Percentiles rank a stretch among this genome's conserved stretches.
Evolutionary conservation across 306 rosid species (phyloP).

Genomic region (Fragaria nilgerrensis): DNA sequence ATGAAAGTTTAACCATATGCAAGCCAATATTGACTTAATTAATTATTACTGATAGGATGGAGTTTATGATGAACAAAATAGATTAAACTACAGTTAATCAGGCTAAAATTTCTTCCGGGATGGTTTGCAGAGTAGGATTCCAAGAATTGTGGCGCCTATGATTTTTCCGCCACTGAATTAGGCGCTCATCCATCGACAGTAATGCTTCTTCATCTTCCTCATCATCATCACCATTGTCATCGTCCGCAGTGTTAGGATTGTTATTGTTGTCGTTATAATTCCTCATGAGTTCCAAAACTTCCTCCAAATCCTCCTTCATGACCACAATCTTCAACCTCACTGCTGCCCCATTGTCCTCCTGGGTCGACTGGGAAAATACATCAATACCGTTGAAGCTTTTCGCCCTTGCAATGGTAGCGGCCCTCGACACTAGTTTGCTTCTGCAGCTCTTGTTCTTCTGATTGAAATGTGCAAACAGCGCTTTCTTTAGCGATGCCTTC

Average conservation of each 20-base stretch:
- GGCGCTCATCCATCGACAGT: constrained; percentile 34
- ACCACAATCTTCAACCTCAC: constrained; percentile 56
- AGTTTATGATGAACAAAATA: too few relatives aligned
- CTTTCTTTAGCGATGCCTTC: constrained; percentile 26
- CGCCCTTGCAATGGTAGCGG: constrained; percentile 14
- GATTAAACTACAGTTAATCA: too few relatives aligned
- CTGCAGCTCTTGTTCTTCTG: constrained; percentile 7
- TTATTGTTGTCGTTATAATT: too few relatives aligned
- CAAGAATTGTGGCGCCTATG: constrained; percentile 25
- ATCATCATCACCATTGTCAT: background rate
- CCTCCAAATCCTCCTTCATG: constrained; percentile 42
- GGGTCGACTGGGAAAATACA: constrained; percentile 32
- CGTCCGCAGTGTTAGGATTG: background rate
- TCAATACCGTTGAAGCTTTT: background rate
- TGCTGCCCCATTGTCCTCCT: constrained; percentile 34
- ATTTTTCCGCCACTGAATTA: constrained; percentile 34
- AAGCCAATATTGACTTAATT: too few relatives aligned
- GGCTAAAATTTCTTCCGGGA: constrained; percentile 44
- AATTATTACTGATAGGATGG: too few relatives aligned
- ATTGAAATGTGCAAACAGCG: constrained; percentile 5
- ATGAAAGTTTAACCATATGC: too few relatives aligned
- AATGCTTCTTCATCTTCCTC: background rate
- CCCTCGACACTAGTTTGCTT: constrained; percentile 20
- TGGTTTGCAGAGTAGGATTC: constrained; percentile 57
- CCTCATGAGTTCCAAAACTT: constrained; percentile 35